A percentile compares a stretch with the other conserved stretches of the same genome.
phyloP scores from a whole-genome alignment of 1,139 yeast species.

The Ogataea hybrid region DNA sequence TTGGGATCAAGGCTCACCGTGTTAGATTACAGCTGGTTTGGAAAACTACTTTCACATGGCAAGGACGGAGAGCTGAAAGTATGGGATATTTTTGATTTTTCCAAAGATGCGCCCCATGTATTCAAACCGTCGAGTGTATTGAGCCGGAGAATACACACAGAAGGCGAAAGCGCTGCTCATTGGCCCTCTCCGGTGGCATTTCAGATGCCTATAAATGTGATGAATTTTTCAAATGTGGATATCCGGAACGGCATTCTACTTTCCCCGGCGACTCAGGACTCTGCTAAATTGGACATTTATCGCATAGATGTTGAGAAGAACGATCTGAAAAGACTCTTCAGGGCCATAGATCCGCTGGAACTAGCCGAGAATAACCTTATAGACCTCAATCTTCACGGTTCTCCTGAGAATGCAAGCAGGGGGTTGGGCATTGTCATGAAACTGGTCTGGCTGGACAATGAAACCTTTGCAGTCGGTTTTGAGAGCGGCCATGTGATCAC shows the following conservation, averaged over 20 bases:
- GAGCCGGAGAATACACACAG: constrained; percentile 16
- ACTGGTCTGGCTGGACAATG: constrained; percentile 32
- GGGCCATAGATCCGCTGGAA: constrained; percentile 29
- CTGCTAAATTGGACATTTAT: constrained; percentile 54
- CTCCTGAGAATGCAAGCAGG: constrained; percentile 13
- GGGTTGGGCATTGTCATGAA: constrained; percentile 56
- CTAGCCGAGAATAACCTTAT: constrained; percentile 13
- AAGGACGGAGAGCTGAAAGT: constrained; percentile 50
- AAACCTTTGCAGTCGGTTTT: constrained; percentile 45
- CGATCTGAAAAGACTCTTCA: constrained; percentile 28
- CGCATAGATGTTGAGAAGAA: constrained; percentile 26
- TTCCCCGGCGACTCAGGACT: constrained; percentile 53
- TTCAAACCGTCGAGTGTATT: constrained; percentile 21
- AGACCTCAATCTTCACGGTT: constrained; percentile 11
- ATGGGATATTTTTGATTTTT: constrained; percentile 39
- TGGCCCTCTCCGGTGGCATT: constrained; percentile 23
- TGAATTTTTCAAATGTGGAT: constrained; percentile 56
- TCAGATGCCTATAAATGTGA: constrained; percentile 52
- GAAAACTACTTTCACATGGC: constrained; percentile 49
- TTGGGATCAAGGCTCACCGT: constrained; percentile 22
- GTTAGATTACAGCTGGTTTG: constrained; percentile 23
- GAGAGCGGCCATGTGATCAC: constrained; percentile 56
- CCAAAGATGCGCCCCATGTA: constrained; percentile 9
- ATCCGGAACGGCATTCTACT: constrained; percentile 34
- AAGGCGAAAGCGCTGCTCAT: constrained; percentile 8